Evolutionary conservation across 2,329 filamentous ascomycete genomes (phyloP).

Genomic region (Cyphellophora europaea): DNA sequence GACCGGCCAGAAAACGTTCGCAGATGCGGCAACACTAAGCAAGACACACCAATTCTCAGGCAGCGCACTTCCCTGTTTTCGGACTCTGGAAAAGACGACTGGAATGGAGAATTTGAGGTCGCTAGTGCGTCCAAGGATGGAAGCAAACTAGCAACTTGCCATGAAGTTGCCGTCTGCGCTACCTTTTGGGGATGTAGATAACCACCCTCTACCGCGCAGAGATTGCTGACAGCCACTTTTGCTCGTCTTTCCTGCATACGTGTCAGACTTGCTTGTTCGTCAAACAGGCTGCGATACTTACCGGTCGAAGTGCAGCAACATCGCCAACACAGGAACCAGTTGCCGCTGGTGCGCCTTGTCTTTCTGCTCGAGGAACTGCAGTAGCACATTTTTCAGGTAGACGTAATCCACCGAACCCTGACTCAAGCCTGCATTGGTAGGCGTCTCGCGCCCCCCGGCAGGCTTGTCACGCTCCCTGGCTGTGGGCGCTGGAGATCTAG

Average conservation of each 20-base stretch:
- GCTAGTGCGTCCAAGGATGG: too few species aligned
- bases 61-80: too few species aligned
- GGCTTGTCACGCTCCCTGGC: slow-evolving; percentile 23
- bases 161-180: too few species aligned
- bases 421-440: slow-evolving; percentile 24
- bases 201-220: slow-evolving; percentile 37
- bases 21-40: too few species aligned
- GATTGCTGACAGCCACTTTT: slow-evolving; percentile 77
- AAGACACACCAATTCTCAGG: too few species aligned
- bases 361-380: slow-evolving; percentile 58
- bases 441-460: slow-evolving; percentile 5
- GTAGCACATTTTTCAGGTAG: slow-evolving; percentile 57
- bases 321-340: slow-evolving; percentile 55
- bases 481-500: slow-evolving; percentile 32
- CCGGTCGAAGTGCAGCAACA: slow-evolving; percentile 58
- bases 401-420: slow-evolving; percentile 45
- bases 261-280: slow-evolving; percentile 13
- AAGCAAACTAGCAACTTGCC: too few species aligned
- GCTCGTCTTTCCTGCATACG: slow-evolving; percentile 56
- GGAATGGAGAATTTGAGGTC: too few species aligned
- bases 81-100: too few species aligned
- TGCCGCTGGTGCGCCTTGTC: slow-evolving; percentile 61
- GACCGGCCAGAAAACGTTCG: too few species aligned
- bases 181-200: too few species aligned
- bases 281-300: slow-evolving; percentile 25